A percentile compares a stretch with the other conserved stretches of the same genome.
Evolutionary conservation across 2,329 filamentous ascomycete species (phyloP).

Genomic region (Boeremia lycopersici): DNA sequence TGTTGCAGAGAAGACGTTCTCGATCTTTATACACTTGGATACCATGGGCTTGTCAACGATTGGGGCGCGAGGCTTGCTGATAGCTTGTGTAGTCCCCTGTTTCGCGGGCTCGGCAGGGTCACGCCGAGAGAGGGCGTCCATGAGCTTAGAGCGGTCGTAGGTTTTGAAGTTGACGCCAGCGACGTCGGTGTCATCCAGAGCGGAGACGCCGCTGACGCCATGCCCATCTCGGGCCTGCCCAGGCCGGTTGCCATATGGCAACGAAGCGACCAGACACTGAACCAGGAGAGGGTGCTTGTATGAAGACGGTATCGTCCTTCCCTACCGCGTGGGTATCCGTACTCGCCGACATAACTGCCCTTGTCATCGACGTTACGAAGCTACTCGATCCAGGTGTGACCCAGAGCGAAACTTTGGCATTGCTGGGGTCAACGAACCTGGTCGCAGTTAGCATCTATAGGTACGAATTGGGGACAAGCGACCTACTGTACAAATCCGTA

Average conservation of each 20-base stretch:
- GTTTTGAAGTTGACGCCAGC: slow-evolving; percentile 99
- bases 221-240: too few species aligned
- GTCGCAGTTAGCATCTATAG: slow-evolving; percentile 45
- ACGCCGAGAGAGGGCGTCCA: slow-evolving; percentile 91
- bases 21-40: slow-evolving; percentile 90
- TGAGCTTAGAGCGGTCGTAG: slow-evolving; percentile 96
- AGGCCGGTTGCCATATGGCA: too few species aligned
- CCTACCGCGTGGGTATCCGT: too few species aligned
- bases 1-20: too few species aligned
- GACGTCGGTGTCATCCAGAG: slow-evolving; percentile 96
- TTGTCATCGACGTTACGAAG: slow-evolving; percentile 99
- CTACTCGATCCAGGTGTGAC: slow-evolving; percentile 96
- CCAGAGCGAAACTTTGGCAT: slow-evolving; percentile 68
- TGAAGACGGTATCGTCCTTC: too few species aligned
- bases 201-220: slow-evolving; percentile 83
- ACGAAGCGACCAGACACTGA: slow-evolving; percentile 85
- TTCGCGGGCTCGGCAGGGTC: slow-evolving; percentile 73
- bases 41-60: slow-evolving; percentile 79
- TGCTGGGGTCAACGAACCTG: slow-evolving; percentile 86
- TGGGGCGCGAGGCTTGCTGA: slow-evolving; percentile 79
- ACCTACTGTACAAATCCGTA: slow-evolving; percentile 99
- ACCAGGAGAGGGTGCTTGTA: slow-evolving; percentile 82
- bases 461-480: background rate
- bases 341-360: slow-evolving; percentile 28
- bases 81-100: slow-evolving; percentile 39